Base-by-base conservation (phyloP, 306 rosid genomes). In the Dalbergia cochinchinensis region DNA sequence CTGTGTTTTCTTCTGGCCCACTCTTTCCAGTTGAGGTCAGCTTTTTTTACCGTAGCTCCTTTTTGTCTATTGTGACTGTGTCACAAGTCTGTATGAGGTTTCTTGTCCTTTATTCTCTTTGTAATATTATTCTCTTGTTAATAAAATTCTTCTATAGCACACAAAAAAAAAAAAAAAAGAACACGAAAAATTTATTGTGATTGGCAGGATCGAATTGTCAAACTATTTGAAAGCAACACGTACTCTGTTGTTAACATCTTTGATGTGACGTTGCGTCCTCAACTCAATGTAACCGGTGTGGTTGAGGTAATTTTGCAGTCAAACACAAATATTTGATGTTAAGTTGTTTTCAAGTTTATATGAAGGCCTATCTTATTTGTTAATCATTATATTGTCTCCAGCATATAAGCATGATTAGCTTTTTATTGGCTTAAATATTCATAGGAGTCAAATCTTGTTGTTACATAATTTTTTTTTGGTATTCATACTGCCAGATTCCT, bases 171-270 rank as follows among this genome's bases (percentile, higher is more conserved):
- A 26, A 26, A 26, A 26, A 26, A 26, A 26, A 2, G 31, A 26
- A 26, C 31, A 26, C 31, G 2, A 26, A 1, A 26, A 69, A 39
- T 62, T 18, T 14, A 45, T 78, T 83, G 57, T 65, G 53, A 73
- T 48, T 83, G 71, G 55, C 91, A 95, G 99, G 94, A 91, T 75
- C 94, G 99, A 71, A 78, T 95, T 57, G 99, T 91, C 71, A 85
- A 88, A 87, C 89, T 91, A 53, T 95, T 95, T 77, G 98, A 93
- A 92, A 85, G 83, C 53, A 95, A 93, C 82, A 95, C 99, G 5
- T 85, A 95, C 78, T 90, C 96, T 18, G 99, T 95, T 47, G 99
- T 93, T 80, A 95, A 95, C 87, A 93, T 95, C 75, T 95, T 95
- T 44, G 97, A 95, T 63, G 97, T 91, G 66, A 93, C 99, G 50